phyloP scores from a whole-genome alignment of 73 alveolate species.

The Uronychia setigera region DNA sequence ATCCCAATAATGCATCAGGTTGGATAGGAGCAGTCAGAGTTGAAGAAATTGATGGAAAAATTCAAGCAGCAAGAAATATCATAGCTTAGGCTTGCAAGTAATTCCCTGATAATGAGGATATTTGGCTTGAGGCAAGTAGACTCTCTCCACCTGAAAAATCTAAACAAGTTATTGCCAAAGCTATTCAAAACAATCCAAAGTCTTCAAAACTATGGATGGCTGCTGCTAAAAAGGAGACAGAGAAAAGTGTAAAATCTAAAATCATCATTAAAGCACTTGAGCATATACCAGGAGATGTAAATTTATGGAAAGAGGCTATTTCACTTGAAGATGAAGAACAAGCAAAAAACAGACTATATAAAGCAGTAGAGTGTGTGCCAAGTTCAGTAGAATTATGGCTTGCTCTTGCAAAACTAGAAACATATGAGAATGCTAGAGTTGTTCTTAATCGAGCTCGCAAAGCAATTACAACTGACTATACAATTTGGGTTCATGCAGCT shows the following conservation, averaged over 20 bases:
- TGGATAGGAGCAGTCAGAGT: constrained; percentile 97
- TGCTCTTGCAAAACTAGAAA: constrained; percentile 92
- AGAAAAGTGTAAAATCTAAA: constrained; percentile 71
- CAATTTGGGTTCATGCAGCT: constrained; percentile 91
- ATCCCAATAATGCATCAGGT: constrained; percentile 91
- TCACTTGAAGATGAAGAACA: constrained; percentile 76
- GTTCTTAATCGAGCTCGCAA: constrained; percentile 90
- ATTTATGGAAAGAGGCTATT: constrained; percentile 93
- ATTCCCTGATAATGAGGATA: constrained; percentile 92
- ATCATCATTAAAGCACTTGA: constrained; percentile 84
- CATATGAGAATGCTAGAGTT: constrained; percentile 90
- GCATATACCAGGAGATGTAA: constrained; percentile 78
- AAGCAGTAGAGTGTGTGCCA: constrained; percentile 94
- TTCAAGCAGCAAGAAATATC: constrained; percentile 88
- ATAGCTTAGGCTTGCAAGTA: constrained; percentile 82
- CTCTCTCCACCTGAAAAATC: constrained; percentile 89
- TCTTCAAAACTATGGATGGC: constrained; percentile 91
- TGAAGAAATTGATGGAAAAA: constrained; percentile 94
- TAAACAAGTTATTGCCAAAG: constrained; percentile 78
- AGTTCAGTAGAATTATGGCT: constrained; percentile 92
- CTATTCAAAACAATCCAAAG: constrained; percentile 80
- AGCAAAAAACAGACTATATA: constrained; percentile 85
- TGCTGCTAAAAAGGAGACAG: constrained; percentile 79
- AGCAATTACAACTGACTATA: constrained; percentile 86
- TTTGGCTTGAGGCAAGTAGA: constrained; percentile 96